Evolutionary conservation across 345 rosid genomes (phyloP).

Genomic region (Boechera divaricarpa): DNA sequence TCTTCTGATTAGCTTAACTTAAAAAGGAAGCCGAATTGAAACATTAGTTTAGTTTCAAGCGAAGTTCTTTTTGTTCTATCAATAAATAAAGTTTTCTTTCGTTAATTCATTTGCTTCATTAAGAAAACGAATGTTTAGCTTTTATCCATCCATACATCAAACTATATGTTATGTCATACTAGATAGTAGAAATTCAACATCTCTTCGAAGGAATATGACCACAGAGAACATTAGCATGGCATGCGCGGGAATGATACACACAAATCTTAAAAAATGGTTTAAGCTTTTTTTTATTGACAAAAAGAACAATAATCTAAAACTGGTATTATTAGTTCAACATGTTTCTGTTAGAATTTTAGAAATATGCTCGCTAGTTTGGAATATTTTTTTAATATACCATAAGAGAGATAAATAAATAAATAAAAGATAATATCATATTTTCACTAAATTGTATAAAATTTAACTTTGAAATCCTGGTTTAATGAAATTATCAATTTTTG

Average conservation of each 20-base stretch:
- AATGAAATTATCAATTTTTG: no score
- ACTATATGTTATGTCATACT: neutral
- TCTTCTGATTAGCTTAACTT: slow-evolving; percentile 21
- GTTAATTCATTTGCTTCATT: neutral
- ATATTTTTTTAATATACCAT: no score
- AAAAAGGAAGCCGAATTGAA: neutral
- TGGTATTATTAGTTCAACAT: no score
- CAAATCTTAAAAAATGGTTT: neutral
- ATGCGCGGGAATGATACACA: neutral
- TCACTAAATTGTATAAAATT: neutral
- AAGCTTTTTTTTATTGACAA: no score
- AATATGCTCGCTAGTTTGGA: no score
- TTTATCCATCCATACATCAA: neutral
- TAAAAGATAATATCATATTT: no score
- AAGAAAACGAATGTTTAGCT: neutral
- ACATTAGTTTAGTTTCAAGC: neutral
- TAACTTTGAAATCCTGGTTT: neutral
- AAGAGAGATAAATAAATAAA: no score
- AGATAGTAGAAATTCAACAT: neutral
- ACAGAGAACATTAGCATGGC: neutral
- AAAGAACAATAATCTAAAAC: no score
- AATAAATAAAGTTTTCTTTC: neutral
- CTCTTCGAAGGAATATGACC: neutral
- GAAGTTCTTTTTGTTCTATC: neutral
- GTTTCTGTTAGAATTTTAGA: no score